A percentile compares a stretch with the other conserved stretches of the same genome.
Conservation (phyloP, 768 basidiomycete genomes). For the Lactifluus rugatus region DNA sequence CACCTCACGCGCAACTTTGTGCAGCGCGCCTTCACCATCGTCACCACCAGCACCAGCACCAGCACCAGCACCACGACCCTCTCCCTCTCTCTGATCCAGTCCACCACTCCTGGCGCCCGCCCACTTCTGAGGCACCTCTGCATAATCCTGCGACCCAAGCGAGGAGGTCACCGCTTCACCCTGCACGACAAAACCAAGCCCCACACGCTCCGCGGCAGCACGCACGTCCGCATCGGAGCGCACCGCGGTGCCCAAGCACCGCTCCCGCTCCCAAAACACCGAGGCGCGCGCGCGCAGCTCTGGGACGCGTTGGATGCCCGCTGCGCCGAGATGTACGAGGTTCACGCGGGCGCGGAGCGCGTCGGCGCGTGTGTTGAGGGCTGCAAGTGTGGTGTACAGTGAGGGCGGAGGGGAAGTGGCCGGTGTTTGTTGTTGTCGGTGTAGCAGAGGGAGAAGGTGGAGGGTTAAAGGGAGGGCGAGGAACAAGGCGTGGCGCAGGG, state of each 20-base stretch:
- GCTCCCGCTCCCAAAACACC: conserved; percentile 9
- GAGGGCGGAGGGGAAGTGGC: background rate
- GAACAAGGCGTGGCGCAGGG: conserved; percentile 16
- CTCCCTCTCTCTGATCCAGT: too few species aligned
- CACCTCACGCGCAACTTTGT: background rate
- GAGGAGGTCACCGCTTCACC: too few species aligned
- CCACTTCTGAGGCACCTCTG: background rate
- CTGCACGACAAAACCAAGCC: background rate
- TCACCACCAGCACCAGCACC: too few species aligned
- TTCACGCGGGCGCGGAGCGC: conserved; percentile 6
- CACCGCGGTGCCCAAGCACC: conserved; percentile 4
- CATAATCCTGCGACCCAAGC: background rate
- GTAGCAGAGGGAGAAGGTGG: conserved; percentile 8
- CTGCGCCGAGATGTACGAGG: conserved; percentile 3
- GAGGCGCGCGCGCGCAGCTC: conserved; percentile 8
- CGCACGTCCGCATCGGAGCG: conserved; percentile 14
- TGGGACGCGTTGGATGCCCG: conserved; percentile 5
- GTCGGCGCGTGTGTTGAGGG: background rate
- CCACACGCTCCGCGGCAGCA: background rate
- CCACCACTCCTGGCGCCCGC: background rate
- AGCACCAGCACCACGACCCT: too few species aligned
- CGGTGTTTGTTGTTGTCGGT: background rate
- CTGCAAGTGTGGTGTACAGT: background rate
- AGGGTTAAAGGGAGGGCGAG: conserved; percentile 12
- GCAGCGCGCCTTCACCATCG: conserved; percentile 1